These are phyloP conservation scores for Porodaedalea pini DNA, from an alignment of 1,284 basidiomycete genomes.

Conservation along the genomic window DNA sequence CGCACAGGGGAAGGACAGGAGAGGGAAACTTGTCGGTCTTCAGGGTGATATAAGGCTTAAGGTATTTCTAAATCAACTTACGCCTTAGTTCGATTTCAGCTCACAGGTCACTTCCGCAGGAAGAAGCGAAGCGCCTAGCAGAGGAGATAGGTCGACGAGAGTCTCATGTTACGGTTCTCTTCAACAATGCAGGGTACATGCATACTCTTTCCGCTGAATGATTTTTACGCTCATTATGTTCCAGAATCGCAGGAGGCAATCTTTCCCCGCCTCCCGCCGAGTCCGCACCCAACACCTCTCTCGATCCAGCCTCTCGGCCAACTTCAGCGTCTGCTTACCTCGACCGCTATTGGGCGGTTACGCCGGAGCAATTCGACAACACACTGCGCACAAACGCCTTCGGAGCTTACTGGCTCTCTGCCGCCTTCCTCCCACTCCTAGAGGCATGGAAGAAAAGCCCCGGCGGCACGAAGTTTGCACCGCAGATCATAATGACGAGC, in stretches of 20 bases:
- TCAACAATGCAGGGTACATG: slow-evolving; percentile 38
- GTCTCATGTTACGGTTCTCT: slow-evolving; percentile 42
- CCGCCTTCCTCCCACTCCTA: slow-evolving; percentile 48
- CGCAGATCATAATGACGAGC: slow-evolving; percentile 50
- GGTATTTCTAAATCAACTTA: slow-evolving; percentile 27
- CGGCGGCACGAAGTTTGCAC: slow-evolving; percentile 38
- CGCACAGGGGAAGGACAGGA: slow-evolving; percentile 30
- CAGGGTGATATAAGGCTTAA: slow-evolving; percentile 46
- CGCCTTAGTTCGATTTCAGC: not conserved
- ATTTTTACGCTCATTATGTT: not conserved
- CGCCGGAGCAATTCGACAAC: slow-evolving; percentile 39
- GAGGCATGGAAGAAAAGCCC: slow-evolving; percentile 42
- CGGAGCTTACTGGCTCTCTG: slow-evolving; percentile 49
- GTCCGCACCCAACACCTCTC: slow-evolving; percentile 33
- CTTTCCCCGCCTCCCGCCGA: slow-evolving; percentile 20
- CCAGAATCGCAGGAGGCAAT: slow-evolving; percentile 16
- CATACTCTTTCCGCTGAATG: not conserved
- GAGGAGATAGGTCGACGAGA: slow-evolving; percentile 39
- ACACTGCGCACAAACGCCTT: slow-evolving; percentile 41
- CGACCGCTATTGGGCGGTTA: slow-evolving; percentile 38
- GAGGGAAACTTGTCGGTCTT: slow-evolving; percentile 41
- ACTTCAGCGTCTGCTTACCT: slow-evolving; percentile 38
- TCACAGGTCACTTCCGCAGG: slow-evolving; percentile 27
- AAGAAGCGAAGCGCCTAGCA: slow-evolving; percentile 44
- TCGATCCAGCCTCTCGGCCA: slow-evolving; percentile 29